Evolutionary conservation across 345 rosid genomes (phyloP).

Genomic region (Citrus medica): DNA sequence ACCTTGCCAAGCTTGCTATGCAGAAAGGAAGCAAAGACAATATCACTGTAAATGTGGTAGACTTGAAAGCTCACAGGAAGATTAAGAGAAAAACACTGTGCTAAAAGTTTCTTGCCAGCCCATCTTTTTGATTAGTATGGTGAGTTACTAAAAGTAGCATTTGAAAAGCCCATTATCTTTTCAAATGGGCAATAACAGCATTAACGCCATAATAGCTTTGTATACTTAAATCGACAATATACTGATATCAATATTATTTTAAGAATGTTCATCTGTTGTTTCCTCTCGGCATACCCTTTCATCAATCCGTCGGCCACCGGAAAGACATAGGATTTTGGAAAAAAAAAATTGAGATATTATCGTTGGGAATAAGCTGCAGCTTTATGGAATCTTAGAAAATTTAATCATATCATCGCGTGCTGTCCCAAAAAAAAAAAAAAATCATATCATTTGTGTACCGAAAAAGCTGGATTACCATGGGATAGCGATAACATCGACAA

Average conservation of each 20-base stretch:
- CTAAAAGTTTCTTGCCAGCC: not conserved
- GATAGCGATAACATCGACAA: not conserved
- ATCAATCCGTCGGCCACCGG: not conserved
- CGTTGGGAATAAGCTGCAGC: too few relatives aligned
- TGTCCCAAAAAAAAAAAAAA: not conserved
- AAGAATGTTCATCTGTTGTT: not conserved
- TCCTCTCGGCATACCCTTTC: not conserved
- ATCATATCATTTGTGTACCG: too few relatives aligned
- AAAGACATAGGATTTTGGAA: not conserved
- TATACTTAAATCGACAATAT: not conserved
- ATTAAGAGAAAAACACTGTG: constrained; percentile 38
- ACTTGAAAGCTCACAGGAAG: constrained; percentile 65
- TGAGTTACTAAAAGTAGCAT: not conserved
- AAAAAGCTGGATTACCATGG: not conserved
- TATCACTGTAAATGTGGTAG: constrained; percentile 65
- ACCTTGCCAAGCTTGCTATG: constrained; percentile 60
- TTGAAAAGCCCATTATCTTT: constrained; percentile 15
- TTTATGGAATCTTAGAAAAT: not conserved
- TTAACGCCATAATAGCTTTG: not conserved
- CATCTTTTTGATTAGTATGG: too few relatives aligned
- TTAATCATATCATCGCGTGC: not conserved
- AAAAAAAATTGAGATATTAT: too few relatives aligned
- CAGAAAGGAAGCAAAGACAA: constrained; percentile 84
- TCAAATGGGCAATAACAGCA: not conserved
- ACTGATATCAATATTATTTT: not conserved